Base-by-base conservation (phyloP, 2,329 filamentous ascomycete species). In the Furcasterigmium sp. region DNA sequence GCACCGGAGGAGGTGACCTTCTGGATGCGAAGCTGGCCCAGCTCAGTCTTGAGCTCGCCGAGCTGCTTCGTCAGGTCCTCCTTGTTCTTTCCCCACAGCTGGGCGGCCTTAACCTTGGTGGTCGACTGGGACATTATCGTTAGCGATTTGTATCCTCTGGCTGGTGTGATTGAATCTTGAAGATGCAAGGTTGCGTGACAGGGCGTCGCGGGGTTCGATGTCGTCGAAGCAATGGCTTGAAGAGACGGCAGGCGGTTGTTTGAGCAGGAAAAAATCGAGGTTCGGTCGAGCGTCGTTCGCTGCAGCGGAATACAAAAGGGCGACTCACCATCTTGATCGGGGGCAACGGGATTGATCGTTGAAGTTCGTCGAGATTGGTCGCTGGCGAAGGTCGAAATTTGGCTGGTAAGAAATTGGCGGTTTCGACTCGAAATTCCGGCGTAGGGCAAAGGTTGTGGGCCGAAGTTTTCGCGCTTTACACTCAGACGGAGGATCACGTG, bases 81-180 rank as follows among this genome's bases (percentile, higher is more conserved):
- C 85, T 97, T 97, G 85, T 82, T 91, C 89, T 98, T 98, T 78
- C 82, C 84, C 93, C 93, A 97, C 74, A 98, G 89, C 77, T 87
- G 82, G 76, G 82, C 82, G 72, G 91, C 84, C 87, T 96, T 97
- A 76, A 98, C 89, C 82, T 84, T 84, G 59, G 63, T 62, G 57
- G 67, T 67, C 64, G 68, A 71, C 68, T 71, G 48, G 36, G 47
- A 47, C 44, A 51, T 49, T 34, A 28, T 46, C 43, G 47, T 51
- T 48, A 51, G 49, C 47, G 40, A 29, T 30, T n/a, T 20, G 23
- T 35, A 18, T 36, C 28, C 26, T 39, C 15, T 20, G n/a, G 29
- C 23, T 34, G 40, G 35, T 20, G 17, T 34, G 20, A n/a, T 21
- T 20, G 34, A 14, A 19, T 34, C 28, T n/a, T n/a, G 15, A 42